Evolutionary conservation across 2,329 filamentous ascomycete genomes (phyloP).

Genomic region (Aspergillus alliaceus): DNA sequence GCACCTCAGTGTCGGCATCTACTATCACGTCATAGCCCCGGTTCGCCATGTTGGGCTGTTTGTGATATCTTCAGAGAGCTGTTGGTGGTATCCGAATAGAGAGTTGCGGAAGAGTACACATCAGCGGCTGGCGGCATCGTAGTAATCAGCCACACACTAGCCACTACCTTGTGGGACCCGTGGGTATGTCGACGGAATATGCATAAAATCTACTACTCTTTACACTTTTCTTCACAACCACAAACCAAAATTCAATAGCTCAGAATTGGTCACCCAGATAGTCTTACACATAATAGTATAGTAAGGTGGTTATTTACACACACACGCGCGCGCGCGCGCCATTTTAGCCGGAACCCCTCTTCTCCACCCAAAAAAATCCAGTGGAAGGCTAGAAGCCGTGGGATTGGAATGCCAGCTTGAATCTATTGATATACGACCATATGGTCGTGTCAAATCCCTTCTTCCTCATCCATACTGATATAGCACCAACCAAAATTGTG

Average conservation of each 20-base stretch:
- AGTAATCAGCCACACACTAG: constrained; percentile 30
- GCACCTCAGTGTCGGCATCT: constrained; percentile 92
- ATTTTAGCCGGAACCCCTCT: background rate
- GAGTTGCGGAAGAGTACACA: constrained; percentile 33
- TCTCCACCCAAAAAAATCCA: background rate
- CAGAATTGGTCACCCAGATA: too few relatives aligned
- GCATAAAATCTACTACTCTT: too few relatives aligned
- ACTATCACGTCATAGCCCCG: constrained; percentile 97
- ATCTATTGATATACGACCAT: constrained; percentile 32
- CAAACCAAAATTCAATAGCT: too few relatives aligned
- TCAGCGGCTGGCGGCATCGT: constrained; percentile 24
- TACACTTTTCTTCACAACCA: too few relatives aligned
- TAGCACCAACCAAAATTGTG: constrained; percentile 65
- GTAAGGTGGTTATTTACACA: background rate
- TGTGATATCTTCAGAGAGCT: constrained; percentile 12
- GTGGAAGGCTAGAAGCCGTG: constrained; percentile 8
- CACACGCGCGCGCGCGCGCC: background rate
- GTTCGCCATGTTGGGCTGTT: constrained; percentile 64
- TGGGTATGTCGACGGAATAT: too few relatives aligned
- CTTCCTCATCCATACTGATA: constrained; percentile 67
- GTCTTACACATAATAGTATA: background rate
- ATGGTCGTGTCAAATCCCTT: constrained; percentile 37
- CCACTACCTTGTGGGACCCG: constrained; percentile 18
- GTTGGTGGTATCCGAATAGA: constrained; percentile 12
- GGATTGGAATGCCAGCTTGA: constrained; percentile 25